Evolutionary conservation across 495 filamentous ascomycete genomes (phyloP).

Genomic region (Aspergillus cavernicola): DNA sequence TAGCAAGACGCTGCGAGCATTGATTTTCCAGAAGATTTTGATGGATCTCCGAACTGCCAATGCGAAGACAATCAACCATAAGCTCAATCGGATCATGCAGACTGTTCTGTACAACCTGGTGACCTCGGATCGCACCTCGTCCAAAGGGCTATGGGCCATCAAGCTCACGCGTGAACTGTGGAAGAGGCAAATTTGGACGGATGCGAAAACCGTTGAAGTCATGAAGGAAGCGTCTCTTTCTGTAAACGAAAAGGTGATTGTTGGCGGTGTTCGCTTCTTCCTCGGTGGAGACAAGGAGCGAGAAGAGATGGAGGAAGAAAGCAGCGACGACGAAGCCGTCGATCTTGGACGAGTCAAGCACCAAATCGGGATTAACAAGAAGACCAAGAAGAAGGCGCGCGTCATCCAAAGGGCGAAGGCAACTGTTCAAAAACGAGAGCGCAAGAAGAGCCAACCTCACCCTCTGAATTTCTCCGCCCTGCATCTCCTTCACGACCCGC

Average conservation of each 20-base stretch:
- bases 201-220: conserved; percentile 82
- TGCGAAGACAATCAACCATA: conserved; percentile 80
- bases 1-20: conserved; percentile 77
- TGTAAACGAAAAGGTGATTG: conserved; percentile 84
- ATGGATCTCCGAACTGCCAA: conserved; percentile 86
- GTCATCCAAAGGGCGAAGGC: conserved; percentile 73
- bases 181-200: conserved; percentile 85
- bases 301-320: conserved; percentile 86
- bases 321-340: conserved; percentile 71
- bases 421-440: conserved; percentile 75
- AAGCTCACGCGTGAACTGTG: conserved; percentile 84
- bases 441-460: conserved; percentile 81
- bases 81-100: conserved; percentile 87
- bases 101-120: conserved; percentile 89
- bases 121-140: conserved; percentile 73
- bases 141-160: conserved; percentile 90
- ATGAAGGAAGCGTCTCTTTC: conserved; percentile 87
- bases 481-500: conserved; percentile 93
- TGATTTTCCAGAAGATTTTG: conserved; percentile 87
- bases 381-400: conserved; percentile 80
- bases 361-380: conserved; percentile 88
- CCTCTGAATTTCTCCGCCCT: conserved; percentile 95
- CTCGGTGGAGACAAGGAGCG: conserved; percentile 91
- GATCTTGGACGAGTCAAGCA: conserved; percentile 81
- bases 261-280: conserved; percentile 89